Evolutionary conservation across 1,139 yeast genomes (phyloP), one percentile per base, ranked within the genome.

Genomic region (Protomyces gravidus): DNA sequence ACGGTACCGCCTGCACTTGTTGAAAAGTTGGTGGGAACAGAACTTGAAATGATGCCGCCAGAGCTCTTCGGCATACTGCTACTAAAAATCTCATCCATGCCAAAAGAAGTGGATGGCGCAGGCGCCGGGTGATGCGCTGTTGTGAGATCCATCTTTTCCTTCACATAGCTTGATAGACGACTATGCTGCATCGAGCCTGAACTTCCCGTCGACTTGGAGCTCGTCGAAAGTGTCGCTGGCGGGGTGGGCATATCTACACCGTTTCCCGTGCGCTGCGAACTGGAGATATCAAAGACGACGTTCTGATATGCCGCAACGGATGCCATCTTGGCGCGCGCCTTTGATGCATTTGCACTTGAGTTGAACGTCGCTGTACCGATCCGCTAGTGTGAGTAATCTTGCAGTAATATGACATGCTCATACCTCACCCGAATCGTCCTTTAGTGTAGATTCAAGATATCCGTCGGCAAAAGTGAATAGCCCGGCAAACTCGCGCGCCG

Each of bases 391-490:
- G 26, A 45, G 45, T 45, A 27, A 15, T 13, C 19, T 2, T 6
- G 15, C 13, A 11, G 11, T 1, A 28, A 1, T 13, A 30, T 4
- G 5, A 23, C 17, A 13, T 26, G 36, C 7, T 6, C 57, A 9
- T n/a, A 52, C 57, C 50, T 45, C 57, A 32, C 46, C 57, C 13
- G 32, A 32, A 46, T 45, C 58, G 23, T 32, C 46, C 21, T 25
- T 45, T 5, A 53, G 27, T 17, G 36, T 45, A 11, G 58, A 45
- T 15, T 42, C 42, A 17, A 42, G 7, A 28, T 48, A 59, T 6
- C 61, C 61, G 11, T 51, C 51, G n/a, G 61, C 57, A 49, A 59
- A 50, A 26, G 51, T 39, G 27, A 59, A 59, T 9, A 59, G 33
- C 2, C 55, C 61, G 23, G 61, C 59, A 9, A 59, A 51, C 39